Percentiles rank a stretch among this genome's conserved stretches.
Evolutionary conservation across 305 asterid species (phyloP).

Genomic region (Nicotiana rustica): DNA sequence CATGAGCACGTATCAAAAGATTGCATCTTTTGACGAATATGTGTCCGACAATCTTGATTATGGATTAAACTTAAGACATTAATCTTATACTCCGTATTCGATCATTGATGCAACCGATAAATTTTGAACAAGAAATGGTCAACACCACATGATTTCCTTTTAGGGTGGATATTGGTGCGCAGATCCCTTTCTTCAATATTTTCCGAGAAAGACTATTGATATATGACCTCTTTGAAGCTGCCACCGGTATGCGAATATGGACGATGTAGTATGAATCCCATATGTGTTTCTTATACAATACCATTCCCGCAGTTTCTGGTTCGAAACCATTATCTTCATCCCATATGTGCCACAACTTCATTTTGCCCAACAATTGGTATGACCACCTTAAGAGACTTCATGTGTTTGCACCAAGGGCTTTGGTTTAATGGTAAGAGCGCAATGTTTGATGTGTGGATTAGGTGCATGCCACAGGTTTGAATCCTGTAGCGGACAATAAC

Average conservation of each 20-base stretch:
- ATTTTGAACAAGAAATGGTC: no score
- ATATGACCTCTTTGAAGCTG: no score
- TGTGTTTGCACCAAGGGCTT: neutral
- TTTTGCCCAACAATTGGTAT: conserved; percentile 10
- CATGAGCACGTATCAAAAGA: neutral
- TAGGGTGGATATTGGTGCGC: no score
- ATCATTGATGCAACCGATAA: no score
- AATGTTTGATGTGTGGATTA: neutral
- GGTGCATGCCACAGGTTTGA: neutral
- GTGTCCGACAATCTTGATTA: neutral
- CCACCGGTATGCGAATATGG: no score
- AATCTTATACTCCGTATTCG: no score
- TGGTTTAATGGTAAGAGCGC: neutral
- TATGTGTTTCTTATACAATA: no score
- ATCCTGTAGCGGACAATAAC: neutral
- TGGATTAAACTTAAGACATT: neutral
- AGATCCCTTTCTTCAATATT: no score
- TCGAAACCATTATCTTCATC: neutral
- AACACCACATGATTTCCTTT: no score
- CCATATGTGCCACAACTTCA: conserved; percentile 4
- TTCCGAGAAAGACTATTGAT: no score
- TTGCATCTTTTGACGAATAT: conserved; percentile 2
- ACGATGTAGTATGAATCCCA: no score
- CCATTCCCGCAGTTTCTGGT: neutral
- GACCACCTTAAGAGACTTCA: neutral